A percentile compares a stretch with the other conserved stretches of the same genome.
phyloP scores from a whole-genome alignment of 2,329 filamentous ascomycete genomes.

The Penicillium sp. region DNA sequence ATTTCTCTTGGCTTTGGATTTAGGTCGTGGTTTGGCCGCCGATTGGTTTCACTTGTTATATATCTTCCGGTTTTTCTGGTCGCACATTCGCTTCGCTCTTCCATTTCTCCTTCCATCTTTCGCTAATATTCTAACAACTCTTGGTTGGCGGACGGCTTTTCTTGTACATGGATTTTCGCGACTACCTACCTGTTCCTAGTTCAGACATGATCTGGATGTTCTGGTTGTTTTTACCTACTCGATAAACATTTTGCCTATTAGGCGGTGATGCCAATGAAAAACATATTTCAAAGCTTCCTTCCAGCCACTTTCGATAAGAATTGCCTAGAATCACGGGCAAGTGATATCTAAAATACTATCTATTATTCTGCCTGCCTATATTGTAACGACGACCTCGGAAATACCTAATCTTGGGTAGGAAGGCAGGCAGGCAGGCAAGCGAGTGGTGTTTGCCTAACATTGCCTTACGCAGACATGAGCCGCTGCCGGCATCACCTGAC shows the following conservation, averaged over 20 bases:
- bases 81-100: slow-evolving; percentile 2
- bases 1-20: slow-evolving; percentile 7
- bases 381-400: not conserved
- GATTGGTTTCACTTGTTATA: not conserved
- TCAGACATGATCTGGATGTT: not conserved
- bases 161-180: slow-evolving; percentile 19
- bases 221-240: too few relatives aligned
- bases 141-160: not conserved
- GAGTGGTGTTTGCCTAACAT: not conserved
- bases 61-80: slow-evolving; percentile 3
- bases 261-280: too few relatives aligned
- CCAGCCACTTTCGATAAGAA: too few relatives aligned
- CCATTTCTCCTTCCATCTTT: slow-evolving; percentile 20
- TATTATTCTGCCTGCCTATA: too few relatives aligned
- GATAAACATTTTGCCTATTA: too few relatives aligned
- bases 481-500: not conserved
- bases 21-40: not conserved
- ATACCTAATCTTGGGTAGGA: not conserved
- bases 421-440: not conserved
- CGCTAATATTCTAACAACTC: slow-evolving; percentile 12
- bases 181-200: not conserved
- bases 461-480: not conserved
- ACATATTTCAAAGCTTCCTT: too few relatives aligned
- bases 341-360: too few relatives aligned
- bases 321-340: too few relatives aligned